Conservation (phyloP, 768 basidiomycete genomes). For the Roridomyces roridus region DNA sequence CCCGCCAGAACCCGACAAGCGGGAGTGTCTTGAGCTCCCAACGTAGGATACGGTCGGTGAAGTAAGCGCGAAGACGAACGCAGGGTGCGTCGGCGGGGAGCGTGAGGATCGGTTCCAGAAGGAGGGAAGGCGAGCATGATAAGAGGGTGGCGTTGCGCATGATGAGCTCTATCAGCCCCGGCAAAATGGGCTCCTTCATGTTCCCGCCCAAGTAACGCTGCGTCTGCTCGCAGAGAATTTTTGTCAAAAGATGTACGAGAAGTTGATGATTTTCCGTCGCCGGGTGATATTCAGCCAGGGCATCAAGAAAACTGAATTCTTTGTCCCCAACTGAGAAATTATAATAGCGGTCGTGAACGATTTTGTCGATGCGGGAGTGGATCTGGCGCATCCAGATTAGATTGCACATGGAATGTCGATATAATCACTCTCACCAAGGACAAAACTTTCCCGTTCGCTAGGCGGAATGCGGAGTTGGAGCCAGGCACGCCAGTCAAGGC, state of each 20-base stretch:
- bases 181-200: constrained; percentile 3
- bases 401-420: background rate
- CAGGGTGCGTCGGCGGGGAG: background rate
- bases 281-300: background rate
- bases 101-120: background rate
- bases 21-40: constrained; percentile 5
- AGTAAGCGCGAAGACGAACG: background rate
- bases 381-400: background rate
- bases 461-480: background rate
- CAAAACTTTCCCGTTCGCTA: background rate
- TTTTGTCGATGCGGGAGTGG: background rate
- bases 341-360: background rate
- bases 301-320: background rate
- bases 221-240: background rate
- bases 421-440: background rate
- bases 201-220: background rate
- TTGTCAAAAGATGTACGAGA: background rate
- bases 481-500: background rate
- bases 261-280: background rate
- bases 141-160: background rate
- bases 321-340: background rate
- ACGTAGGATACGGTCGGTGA: background rate
- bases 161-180: constrained; percentile 8
- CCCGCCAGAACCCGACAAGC: constrained; percentile 15
- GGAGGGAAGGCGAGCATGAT: background rate